These are phyloP conservation scores for Talaromyces borbonicus DNA, from an alignment of 495 filamentous ascomycete species.

Conservation along the genomic window DNA sequence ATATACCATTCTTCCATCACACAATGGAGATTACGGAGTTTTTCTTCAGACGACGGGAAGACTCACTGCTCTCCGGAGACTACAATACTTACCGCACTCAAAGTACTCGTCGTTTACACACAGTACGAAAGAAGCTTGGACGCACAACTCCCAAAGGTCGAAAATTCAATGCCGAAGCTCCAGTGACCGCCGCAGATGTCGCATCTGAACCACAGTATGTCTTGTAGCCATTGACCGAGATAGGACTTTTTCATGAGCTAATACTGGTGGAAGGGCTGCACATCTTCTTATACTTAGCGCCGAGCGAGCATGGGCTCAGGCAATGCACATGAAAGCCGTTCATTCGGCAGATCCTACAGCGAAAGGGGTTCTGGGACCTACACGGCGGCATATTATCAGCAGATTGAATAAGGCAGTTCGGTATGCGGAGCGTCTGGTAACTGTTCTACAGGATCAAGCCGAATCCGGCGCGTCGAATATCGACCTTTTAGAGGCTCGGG, in stretches of 20 bases:
- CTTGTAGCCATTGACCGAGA: background rate
- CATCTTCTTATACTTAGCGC: conserved; percentile 72
- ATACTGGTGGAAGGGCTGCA: conserved; percentile 51
- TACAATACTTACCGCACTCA: conserved; percentile 77
- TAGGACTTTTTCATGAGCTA: conserved; percentile 5
- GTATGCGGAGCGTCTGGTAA: conserved; percentile 57
- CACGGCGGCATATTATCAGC: conserved; percentile 79
- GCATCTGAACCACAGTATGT: conserved; percentile 65
- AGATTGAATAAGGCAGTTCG: conserved; percentile 69
- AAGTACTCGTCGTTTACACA: conserved; percentile 71
- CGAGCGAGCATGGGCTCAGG: conserved; percentile 93
- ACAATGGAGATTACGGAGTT: conserved; percentile 92
- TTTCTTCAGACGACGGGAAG: conserved; percentile 64
- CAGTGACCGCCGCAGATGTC: conserved; percentile 70
- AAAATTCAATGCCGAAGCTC: conserved; percentile 66
- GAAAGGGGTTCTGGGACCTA: conserved; percentile 66
- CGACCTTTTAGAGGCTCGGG: conserved; percentile 77
- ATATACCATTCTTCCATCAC: conserved; percentile 4
- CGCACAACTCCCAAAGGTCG: conserved; percentile 71
- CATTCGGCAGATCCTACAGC: conserved; percentile 63
- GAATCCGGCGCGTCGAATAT: conserved; percentile 52
- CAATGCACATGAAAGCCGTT: conserved; percentile 83
- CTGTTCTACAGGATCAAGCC: conserved; percentile 48
- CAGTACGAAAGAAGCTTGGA: conserved; percentile 72
- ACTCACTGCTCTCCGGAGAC: conserved; percentile 77